phyloP scores from a whole-genome alignment of 2,329 filamentous ascomycete species.

The Huntiella bhutanensis region DNA sequence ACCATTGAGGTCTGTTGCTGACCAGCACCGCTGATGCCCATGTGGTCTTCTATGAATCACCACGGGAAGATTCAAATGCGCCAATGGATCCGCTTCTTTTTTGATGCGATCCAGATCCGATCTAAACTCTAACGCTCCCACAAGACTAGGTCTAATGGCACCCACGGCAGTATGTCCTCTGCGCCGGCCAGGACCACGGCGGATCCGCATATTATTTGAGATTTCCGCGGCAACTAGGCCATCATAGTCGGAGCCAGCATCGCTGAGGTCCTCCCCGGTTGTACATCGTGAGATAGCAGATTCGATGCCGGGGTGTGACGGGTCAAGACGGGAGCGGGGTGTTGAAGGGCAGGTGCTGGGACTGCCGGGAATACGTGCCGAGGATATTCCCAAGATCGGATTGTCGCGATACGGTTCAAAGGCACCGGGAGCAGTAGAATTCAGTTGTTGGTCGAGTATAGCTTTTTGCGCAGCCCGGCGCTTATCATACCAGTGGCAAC shows the following conservation, averaged over 20 bases:
- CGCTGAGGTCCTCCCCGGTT: conserved; percentile 21
- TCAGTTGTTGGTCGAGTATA: conserved; percentile 12
- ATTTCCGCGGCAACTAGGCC: conserved; percentile 62
- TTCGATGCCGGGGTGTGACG: conserved; percentile 21
- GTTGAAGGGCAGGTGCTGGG: neutral
- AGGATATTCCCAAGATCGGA: conserved; percentile 13
- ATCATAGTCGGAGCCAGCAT: conserved; percentile 35
- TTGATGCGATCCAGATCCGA: conserved; percentile 77
- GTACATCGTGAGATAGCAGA: conserved; percentile 17
- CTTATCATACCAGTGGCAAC: conserved; percentile 56
- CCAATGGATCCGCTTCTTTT: conserved; percentile 21
- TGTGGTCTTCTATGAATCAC: neutral
- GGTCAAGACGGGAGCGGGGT: conserved; percentile 7
- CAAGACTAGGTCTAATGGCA: conserved; percentile 77
- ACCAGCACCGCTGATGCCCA: conserved; percentile 4
- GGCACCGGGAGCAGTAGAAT: conserved; percentile 1
- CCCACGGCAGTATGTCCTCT: conserved; percentile 51
- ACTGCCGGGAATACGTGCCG: neutral
- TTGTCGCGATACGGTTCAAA: conserved; percentile 44
- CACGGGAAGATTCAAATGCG: conserved; percentile 15
- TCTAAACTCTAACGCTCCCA: conserved; percentile 84
- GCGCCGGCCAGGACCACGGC: conserved; percentile 41
- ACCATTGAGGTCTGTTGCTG: conserved; percentile 6
- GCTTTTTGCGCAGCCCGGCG: neutral
- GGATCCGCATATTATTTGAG: conserved; percentile 80